Evolutionary conservation across 179 eudicot genomes (phyloP).

Genomic region (Beta macrorhiza): DNA sequence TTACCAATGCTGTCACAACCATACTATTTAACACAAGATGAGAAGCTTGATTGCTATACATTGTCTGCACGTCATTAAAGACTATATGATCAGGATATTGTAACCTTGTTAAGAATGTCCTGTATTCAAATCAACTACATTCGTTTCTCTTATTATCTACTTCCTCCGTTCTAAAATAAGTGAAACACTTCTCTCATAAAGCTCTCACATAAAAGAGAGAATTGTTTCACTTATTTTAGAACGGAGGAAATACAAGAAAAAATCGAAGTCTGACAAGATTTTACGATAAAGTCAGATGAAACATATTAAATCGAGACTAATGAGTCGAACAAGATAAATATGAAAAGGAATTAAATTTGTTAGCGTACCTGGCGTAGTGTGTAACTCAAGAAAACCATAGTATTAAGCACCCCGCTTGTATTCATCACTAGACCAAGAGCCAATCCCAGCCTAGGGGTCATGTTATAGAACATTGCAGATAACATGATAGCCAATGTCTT

Average conservation of each 20-base stretch:
- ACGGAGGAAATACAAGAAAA: no score
- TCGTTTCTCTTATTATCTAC: no score
- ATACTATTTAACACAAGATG: constrained; percentile 32
- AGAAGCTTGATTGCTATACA: background rate
- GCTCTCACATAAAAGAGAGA: no score
- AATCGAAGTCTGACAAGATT: no score
- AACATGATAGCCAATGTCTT: constrained; percentile 27
- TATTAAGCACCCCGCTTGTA: constrained; percentile 23
- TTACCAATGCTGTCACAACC: constrained; percentile 32
- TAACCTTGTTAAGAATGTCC: background rate
- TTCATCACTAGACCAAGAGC: constrained; percentile 28
- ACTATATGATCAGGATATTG: background rate
- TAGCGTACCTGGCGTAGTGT: constrained; percentile 22
- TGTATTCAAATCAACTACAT: no score
- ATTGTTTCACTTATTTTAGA: no score
- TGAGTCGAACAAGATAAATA: background rate
- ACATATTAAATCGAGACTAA: background rate
- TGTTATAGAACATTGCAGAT: constrained; percentile 18
- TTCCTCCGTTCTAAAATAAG: no score
- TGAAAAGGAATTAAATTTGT: background rate
- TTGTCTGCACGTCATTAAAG: background rate
- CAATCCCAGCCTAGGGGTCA: constrained; percentile 18
- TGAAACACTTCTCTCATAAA: no score
- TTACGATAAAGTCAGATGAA: no score
- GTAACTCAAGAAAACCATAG: constrained; percentile 11